These are phyloP conservation scores for Nymphaea thermarum DNA, from an alignment of 164 flowering plant genomes.

Conservation along the genomic window DNA sequence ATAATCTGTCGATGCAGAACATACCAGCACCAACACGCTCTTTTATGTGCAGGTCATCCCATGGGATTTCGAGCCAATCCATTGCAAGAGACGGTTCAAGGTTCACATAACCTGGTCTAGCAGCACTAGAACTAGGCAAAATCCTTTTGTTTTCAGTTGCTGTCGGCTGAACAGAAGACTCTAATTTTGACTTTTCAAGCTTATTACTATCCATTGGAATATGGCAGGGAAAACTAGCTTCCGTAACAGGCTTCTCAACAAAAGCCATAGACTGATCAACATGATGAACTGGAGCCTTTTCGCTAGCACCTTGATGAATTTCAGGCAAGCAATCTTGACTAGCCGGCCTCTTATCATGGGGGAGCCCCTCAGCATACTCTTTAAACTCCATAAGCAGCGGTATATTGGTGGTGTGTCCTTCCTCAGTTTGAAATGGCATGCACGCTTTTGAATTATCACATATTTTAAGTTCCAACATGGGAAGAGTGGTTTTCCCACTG, in stretches of 20 bases:
- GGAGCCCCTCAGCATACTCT: constrained; percentile 3
- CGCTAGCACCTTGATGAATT: constrained; percentile 13
- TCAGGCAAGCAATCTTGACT: constrained; percentile 14
- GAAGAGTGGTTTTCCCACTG: constrained; percentile 10
- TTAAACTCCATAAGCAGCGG: constrained; percentile 13
- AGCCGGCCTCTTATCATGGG: constrained; percentile 11
- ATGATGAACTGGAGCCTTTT: constrained; percentile 8
- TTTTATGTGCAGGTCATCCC: constrained; percentile 88
- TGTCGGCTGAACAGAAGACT: constrained; percentile 14
- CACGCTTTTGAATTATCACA: constrained; percentile 10
- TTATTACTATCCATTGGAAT: constrained; percentile 9
- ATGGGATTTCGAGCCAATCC: constrained; percentile 95
- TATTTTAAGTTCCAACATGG: constrained; percentile 8
- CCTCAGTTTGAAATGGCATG: constrained; percentile 7
- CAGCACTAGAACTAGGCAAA: constrained; percentile 9
- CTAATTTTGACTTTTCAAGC: constrained; percentile 18
- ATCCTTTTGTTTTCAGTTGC: constrained; percentile 11
- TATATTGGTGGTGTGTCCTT: constrained; percentile 9
- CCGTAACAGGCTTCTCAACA: constrained; percentile 9
- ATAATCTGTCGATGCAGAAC: not conserved
- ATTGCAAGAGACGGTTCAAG: constrained; percentile 93
- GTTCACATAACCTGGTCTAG: constrained; percentile 52
- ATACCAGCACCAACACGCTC: constrained; percentile 96
- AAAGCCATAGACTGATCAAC: constrained; percentile 11
- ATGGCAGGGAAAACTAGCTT: constrained; percentile 9